These are phyloP conservation scores for Neurospora sp. DNA, from an alignment of 495 filamentous ascomycete genomes.

Conservation along the genomic window DNA sequence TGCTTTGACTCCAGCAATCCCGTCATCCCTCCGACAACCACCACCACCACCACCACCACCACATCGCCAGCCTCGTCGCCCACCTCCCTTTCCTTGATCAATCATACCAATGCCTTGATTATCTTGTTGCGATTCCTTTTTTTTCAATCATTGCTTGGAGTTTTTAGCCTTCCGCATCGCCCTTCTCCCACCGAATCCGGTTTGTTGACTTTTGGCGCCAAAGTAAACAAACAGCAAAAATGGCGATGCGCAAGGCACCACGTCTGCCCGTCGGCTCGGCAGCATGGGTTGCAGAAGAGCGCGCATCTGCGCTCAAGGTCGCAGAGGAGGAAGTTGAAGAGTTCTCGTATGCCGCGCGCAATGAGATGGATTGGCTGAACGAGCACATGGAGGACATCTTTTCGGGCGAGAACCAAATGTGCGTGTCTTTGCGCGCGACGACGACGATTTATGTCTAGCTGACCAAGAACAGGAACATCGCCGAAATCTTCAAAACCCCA, in stretches of 20 bases:
- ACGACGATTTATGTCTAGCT: background rate
- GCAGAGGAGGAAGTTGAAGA: constrained; percentile 67
- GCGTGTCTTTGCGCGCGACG: constrained; percentile 22
- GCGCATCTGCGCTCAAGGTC: constrained; percentile 37
- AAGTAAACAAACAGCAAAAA: constrained; percentile 21
- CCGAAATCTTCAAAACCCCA: constrained; percentile 92
- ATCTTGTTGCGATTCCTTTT: background rate
- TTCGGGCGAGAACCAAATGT: constrained; percentile 66
- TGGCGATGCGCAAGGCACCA: constrained; percentile 41
- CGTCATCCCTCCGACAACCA: constrained; percentile 1
- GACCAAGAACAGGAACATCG: constrained; percentile 53
- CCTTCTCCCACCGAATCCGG: background rate
- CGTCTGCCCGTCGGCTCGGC: constrained; percentile 46
- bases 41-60: background rate
- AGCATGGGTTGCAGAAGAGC: constrained; percentile 45
- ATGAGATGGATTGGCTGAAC: constrained; percentile 92
- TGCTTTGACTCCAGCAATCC: background rate
- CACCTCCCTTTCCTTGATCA: background rate
- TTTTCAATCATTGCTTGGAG: background rate
- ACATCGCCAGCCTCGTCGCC: background rate
- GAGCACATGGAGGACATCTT: constrained; percentile 96
- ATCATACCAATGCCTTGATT: background rate
- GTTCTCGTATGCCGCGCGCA: constrained; percentile 76
- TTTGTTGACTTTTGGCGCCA: background rate
- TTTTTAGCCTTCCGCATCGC: background rate